Conservation (phyloP, 2,329 filamentous ascomycete species). For the Lasiodiplodia sp. region DNA sequence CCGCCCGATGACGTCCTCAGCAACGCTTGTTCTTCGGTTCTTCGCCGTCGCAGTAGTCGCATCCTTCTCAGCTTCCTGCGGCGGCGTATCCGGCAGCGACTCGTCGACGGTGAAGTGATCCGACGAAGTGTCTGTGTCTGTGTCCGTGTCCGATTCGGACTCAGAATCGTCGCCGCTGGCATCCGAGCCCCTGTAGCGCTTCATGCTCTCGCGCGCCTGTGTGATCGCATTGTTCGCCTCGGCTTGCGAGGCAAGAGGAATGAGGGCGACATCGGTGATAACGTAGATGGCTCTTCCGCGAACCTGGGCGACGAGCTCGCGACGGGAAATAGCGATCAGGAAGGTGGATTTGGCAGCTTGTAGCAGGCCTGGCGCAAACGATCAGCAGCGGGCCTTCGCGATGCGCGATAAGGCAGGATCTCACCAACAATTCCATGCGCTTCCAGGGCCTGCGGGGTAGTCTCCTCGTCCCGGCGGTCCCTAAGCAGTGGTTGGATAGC, state of each 20-base stretch:
- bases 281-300: slow-evolving; percentile 83
- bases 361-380: slow-evolving; percentile 71
- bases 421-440: slow-evolving; percentile 64
- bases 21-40: slow-evolving; percentile 65
- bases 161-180: slow-evolving; percentile 43
- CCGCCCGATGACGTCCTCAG: slow-evolving; percentile 84
- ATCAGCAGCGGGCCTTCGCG: slow-evolving; percentile 16
- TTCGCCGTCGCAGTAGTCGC: slow-evolving; percentile 38
- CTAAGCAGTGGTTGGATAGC: slow-evolving; percentile 59
- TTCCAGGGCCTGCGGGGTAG: slow-evolving; percentile 52
- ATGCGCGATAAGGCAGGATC: background rate
- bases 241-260: slow-evolving; percentile 77
- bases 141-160: slow-evolving; percentile 36
- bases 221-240: slow-evolving; percentile 78
- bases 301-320: slow-evolving; percentile 88
- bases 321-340: slow-evolving; percentile 83
- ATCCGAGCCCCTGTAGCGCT: slow-evolving; percentile 44
- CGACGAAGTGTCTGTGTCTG: slow-evolving; percentile 40
- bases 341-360: slow-evolving; percentile 82
- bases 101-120: slow-evolving; percentile 44
- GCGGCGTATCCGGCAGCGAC: slow-evolving; percentile 43
- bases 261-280: slow-evolving; percentile 88
- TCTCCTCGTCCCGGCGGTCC: slow-evolving; percentile 48
- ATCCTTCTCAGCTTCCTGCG: slow-evolving; percentile 43
- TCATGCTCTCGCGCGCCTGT: slow-evolving; percentile 60